Conservation (phyloP, 1,284 basidiomycete genomes). For the Heliocybe sulcata region DNA sequence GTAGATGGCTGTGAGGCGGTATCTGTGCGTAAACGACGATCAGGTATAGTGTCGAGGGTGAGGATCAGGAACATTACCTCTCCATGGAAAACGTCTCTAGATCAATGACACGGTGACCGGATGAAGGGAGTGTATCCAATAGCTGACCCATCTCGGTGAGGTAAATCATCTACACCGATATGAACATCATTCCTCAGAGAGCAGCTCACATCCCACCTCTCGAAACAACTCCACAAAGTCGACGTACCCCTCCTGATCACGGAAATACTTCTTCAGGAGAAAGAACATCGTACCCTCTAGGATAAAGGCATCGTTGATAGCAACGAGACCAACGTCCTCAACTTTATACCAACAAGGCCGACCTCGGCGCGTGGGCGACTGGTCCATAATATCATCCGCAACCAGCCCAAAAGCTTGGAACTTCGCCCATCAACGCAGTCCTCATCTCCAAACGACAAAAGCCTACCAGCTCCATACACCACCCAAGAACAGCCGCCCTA, state of each 20-base stretch:
- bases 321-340: constrained; percentile 75
- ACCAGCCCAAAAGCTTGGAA: constrained; percentile 98
- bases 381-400: constrained; percentile 98
- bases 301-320: constrained; percentile 99
- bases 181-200: background rate
- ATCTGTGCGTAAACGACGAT: constrained; percentile 38
- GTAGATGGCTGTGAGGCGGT: constrained; percentile 92
- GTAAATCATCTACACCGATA: constrained; percentile 60
- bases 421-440: no score
- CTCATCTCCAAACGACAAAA: background rate
- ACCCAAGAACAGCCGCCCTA: constrained; percentile 87
- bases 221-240: constrained; percentile 89
- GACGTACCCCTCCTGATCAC: constrained; percentile 75
- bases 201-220: constrained; percentile 41
- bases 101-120: constrained; percentile 86
- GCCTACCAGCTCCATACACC: constrained; percentile 92
- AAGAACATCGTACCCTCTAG: constrained; percentile 92
- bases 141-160: constrained; percentile 96
- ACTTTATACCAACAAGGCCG: constrained; percentile 95
- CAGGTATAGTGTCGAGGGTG: background rate
- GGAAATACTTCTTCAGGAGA: constrained; percentile 87
- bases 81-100: constrained; percentile 79
- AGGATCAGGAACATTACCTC: constrained; percentile 42
- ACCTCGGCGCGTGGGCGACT: constrained; percentile 85
- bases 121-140: constrained; percentile 92